Evolutionary conservation across 1,139 yeast species (phyloP).

Genomic region (Zygoascus meyerae): DNA sequence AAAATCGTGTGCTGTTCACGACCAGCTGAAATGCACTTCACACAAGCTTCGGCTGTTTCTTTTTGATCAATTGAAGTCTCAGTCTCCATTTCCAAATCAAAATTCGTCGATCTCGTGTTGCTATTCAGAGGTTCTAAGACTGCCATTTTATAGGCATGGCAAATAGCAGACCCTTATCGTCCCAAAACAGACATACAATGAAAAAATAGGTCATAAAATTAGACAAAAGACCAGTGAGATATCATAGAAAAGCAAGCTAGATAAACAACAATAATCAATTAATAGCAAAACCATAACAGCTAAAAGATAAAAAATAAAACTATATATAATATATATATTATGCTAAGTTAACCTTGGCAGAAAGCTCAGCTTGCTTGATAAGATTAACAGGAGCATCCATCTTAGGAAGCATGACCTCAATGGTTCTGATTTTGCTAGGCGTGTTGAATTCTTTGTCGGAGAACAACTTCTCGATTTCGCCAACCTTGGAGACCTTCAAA

Average conservation of each 20-base stretch:
- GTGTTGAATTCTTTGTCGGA: conserved; percentile 48
- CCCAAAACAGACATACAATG: too few species aligned
- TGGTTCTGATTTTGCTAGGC: conserved; percentile 63
- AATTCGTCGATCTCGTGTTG: not conserved
- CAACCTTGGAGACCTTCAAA: conserved; percentile 53
- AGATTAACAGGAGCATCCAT: conserved; percentile 79
- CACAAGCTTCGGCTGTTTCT: conserved; percentile 1
- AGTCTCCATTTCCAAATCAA: conserved; percentile 1
- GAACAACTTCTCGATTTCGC: conserved; percentile 60
- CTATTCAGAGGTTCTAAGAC: too few species aligned
- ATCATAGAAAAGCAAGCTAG: too few species aligned
- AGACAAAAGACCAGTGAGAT: too few species aligned
- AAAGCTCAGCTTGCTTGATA: conserved; percentile 68
- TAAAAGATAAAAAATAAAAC: too few species aligned
- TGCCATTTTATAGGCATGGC: too few species aligned
- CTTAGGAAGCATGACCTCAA: conserved; percentile 73
- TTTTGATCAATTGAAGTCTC: conserved; percentile 3
- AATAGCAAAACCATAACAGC: not conserved
- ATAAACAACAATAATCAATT: not conserved
- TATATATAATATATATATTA: not conserved
- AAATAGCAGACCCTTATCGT: too few species aligned
- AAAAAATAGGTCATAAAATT: too few species aligned
- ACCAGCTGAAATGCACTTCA: conserved; percentile 1
- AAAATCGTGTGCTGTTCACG: conserved; percentile 17
- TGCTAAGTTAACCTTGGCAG: conserved; percentile 53